A percentile compares a stretch with the other conserved stretches of the same genome.
These are phyloP conservation scores for Speleostelium caveatum DNA, from an alignment of 78 protist species.

Conservation along the genomic window DNA sequence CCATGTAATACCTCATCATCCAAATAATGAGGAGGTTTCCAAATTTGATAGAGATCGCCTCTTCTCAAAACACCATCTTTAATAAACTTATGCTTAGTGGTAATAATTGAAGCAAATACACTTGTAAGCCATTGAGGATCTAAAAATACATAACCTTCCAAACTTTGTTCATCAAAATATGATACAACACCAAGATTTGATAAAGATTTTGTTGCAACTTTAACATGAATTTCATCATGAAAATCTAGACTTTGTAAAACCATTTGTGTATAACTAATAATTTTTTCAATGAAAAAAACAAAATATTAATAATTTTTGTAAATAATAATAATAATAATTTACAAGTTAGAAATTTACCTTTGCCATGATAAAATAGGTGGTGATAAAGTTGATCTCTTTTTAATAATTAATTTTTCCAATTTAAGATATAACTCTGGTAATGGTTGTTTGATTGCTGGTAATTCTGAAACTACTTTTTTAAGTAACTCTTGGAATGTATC, in stretches of 20 bases:
- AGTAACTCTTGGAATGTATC: conserved; percentile 40
- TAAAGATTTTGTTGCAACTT: conserved; percentile 72
- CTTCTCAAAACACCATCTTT: conserved; percentile 69
- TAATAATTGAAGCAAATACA: conserved; percentile 72
- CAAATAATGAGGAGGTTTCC: conserved; percentile 72
- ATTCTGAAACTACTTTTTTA: conserved; percentile 27
- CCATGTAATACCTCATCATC: conserved; percentile 73
- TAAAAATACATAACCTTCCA: conserved; percentile 58
- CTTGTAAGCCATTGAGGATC: conserved; percentile 80
- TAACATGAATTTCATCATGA: conserved; percentile 76
- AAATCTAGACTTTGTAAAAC: conserved; percentile 55
- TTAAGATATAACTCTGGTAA: conserved; percentile 53
- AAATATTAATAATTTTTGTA: background rate
- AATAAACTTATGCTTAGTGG: conserved; percentile 70
- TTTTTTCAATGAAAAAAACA: too few relatives aligned
- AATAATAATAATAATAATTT: background rate
- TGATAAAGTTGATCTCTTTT: conserved; percentile 37
- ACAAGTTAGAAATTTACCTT: conserved; percentile 22
- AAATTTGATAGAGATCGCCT: conserved; percentile 57
- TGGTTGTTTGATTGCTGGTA: conserved; percentile 59
- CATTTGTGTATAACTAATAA: conserved; percentile 49
- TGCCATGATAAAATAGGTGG: conserved; percentile 64
- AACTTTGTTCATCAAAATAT: conserved; percentile 43
- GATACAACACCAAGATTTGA: conserved; percentile 28
- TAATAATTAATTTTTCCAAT: conserved; percentile 49